Evolutionary conservation across 306 rosid genomes (phyloP).

Genomic region (Trifolium pratense): DNA sequence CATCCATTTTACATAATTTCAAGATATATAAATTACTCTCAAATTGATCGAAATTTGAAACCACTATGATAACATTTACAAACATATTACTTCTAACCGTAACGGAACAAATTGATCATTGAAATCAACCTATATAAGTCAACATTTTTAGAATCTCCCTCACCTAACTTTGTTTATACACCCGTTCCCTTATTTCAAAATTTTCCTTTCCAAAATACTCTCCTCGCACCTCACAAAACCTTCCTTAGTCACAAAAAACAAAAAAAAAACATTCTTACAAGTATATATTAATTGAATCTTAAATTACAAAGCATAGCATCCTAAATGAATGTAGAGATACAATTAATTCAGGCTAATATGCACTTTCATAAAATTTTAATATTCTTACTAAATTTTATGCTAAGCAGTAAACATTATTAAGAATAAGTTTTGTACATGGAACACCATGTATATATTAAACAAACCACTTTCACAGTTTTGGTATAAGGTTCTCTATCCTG

Average conservation of each 20-base stretch:
- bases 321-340: too few species aligned
- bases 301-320: too few species aligned
- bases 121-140: not conserved
- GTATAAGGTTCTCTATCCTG: not conserved
- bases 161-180: too few species aligned
- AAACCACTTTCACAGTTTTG: conserved; percentile 1
- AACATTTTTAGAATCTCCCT: not conserved
- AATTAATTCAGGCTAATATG: not conserved
- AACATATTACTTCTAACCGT: not conserved
- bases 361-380: not conserved
- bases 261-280: too few species aligned
- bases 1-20: conserved; percentile 8
- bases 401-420: too few species aligned
- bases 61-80: not conserved
- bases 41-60: not conserved
- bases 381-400: too few species aligned
- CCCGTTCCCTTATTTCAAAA: too few species aligned
- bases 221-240: too few species aligned
- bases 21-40: not conserved
- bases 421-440: not conserved
- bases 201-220: too few species aligned
- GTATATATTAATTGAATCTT: too few species aligned
- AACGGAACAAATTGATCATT: not conserved
- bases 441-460: not conserved
- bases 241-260: too few species aligned